These are phyloP conservation scores for Chaetomium olivaceum DNA, from an alignment of 2,329 filamentous ascomycete species.

Conservation along the genomic window DNA sequence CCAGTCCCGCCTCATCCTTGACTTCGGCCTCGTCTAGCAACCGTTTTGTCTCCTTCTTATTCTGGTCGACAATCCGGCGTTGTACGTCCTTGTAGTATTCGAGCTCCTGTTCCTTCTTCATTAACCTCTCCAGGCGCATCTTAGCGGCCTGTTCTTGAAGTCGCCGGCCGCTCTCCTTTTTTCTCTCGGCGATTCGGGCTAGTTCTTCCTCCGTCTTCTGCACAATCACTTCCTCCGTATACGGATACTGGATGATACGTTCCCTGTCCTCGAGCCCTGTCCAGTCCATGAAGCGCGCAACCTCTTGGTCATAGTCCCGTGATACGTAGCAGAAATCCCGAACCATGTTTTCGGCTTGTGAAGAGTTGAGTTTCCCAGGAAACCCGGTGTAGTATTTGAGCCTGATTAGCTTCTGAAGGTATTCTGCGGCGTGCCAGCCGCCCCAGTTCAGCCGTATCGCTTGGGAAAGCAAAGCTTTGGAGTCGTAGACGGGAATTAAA, in stretches of 20 bases:
- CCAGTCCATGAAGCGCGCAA: conserved; percentile 81
- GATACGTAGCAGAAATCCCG: conserved; percentile 89
- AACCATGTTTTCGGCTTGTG: conserved; percentile 85
- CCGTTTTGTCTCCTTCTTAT: conserved; percentile 87
- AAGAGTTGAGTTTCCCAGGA: conserved; percentile 78
- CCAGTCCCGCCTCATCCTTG: conserved; percentile 84
- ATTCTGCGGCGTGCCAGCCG: conserved; percentile 85
- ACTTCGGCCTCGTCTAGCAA: conserved; percentile 88
- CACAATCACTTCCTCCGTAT: conserved; percentile 82
- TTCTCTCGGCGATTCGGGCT: conserved; percentile 83
- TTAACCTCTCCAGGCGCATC: conserved; percentile 92
- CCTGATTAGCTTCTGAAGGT: conserved; percentile 82
- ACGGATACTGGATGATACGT: conserved; percentile 88
- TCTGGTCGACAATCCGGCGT: conserved; percentile 67
- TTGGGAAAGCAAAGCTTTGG: conserved; percentile 79
- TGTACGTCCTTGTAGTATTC: conserved; percentile 91
- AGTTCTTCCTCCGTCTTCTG: conserved; percentile 96
- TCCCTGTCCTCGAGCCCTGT: conserved; percentile 87
- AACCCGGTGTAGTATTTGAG: conserved; percentile 86
- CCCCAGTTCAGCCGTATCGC: conserved; percentile 94
- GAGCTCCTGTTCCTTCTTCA: conserved; percentile 92
- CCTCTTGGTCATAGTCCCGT: conserved; percentile 76
- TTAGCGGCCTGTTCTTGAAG: conserved; percentile 96
- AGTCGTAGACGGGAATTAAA: conserved; percentile 87
- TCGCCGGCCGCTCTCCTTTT: conserved; percentile 88